Percentiles rank a stretch among this genome's conserved stretches.
phyloP scores from a whole-genome alignment of 148 eudicot genomes.

The Hydrangea macrophylla region DNA sequence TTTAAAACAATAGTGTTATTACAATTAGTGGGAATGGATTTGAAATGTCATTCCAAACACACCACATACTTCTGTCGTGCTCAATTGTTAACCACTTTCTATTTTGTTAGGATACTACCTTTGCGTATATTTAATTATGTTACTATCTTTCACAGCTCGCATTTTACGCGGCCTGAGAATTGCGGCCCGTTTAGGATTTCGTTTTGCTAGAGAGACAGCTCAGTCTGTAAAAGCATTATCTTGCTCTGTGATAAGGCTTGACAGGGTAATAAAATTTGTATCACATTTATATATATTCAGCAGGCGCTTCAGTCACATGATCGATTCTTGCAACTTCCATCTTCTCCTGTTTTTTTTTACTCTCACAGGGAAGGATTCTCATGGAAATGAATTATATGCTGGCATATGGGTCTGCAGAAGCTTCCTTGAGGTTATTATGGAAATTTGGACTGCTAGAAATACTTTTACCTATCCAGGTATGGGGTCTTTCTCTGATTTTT shows the following conservation, averaged over 20 bases:
- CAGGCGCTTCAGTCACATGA: neutral
- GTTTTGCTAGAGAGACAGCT: conserved; percentile 54
- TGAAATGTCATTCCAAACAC: too few relatives aligned
- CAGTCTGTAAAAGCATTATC: conserved; percentile 48
- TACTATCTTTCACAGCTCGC: conserved; percentile 49
- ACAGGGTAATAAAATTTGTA: conserved; percentile 42
- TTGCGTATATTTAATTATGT: neutral
- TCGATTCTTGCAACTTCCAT: neutral
- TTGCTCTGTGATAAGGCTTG: conserved; percentile 55
- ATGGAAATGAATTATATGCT: conserved; percentile 96
- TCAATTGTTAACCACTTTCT: neutral
- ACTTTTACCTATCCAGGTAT: conserved; percentile 86
- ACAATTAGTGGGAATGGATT: too few relatives aligned
- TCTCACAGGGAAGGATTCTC: conserved; percentile 72
- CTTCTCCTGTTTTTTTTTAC: neutral
- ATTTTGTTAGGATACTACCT: neutral
- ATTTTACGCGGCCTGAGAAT: conserved; percentile 72
- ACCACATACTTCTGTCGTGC: too few relatives aligned
- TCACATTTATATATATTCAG: neutral
- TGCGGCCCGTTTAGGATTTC: conserved; percentile 64
- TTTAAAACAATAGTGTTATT: too few relatives aligned
- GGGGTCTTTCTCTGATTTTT: neutral
- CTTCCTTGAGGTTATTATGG: conserved; percentile 87
- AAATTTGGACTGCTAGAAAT: conserved; percentile 65
- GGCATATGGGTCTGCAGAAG: conserved; percentile 93